Evolutionary conservation across 83 land plant genomes (phyloP).

Genomic region (Picea abies): DNA sequence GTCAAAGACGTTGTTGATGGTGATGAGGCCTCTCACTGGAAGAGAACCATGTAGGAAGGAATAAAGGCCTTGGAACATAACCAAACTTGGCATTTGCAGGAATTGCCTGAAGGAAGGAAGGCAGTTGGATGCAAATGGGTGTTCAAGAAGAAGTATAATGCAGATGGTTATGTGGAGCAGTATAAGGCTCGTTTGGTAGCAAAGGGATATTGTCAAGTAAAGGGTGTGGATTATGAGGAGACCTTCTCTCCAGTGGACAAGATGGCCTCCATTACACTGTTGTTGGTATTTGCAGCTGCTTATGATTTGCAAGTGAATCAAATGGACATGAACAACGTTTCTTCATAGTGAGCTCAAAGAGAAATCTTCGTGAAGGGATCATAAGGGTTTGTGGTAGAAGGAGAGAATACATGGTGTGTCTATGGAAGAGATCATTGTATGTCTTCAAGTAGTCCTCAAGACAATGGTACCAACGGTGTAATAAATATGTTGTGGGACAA

Average conservation of each 20-base stretch:
- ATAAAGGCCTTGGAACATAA: background rate
- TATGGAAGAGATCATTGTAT: too few relatives aligned
- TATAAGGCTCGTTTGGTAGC: background rate
- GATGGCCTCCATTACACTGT: background rate
- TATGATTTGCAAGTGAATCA: too few relatives aligned
- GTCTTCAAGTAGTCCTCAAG: too few relatives aligned
- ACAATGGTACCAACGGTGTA: too few relatives aligned
- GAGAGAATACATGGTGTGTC: too few relatives aligned
- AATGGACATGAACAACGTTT: too few relatives aligned
- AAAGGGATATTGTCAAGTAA: background rate
- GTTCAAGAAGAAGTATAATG: background rate
- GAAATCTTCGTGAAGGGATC: too few relatives aligned
- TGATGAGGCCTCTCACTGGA: too few relatives aligned
- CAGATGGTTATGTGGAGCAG: background rate
- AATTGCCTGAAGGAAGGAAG: background rate
- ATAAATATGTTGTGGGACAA: too few relatives aligned
- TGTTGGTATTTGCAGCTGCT: too few relatives aligned
- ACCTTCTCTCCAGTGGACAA: background rate
- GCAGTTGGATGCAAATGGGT: slow-evolving; percentile 1
- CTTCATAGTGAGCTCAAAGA: too few relatives aligned
- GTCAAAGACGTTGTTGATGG: background rate
- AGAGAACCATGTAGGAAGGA: background rate
- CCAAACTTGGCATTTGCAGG: background rate
- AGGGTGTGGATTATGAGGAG: slow-evolving; percentile 12
- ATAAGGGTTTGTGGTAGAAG: too few relatives aligned